These are phyloP conservation scores for Aspergillus vadensis DNA, from an alignment of 2,329 filamentous ascomycete genomes.

Conservation along the genomic window DNA sequence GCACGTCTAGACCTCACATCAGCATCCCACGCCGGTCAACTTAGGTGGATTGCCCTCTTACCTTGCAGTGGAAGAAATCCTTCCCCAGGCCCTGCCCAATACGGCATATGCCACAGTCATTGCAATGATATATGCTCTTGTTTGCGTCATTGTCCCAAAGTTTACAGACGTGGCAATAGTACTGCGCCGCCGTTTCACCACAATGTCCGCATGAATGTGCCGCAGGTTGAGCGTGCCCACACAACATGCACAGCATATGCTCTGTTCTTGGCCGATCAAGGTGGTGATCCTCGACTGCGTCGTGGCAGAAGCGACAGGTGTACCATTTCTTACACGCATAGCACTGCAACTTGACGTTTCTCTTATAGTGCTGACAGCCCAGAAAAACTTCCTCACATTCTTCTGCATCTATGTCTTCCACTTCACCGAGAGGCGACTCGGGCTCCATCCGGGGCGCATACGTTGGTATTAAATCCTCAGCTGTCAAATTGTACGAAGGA, in stretches of 20 bases:
- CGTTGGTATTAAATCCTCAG: slow-evolving; percentile 66
- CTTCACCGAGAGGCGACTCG: slow-evolving; percentile 28
- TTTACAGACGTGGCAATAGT: slow-evolving; percentile 94
- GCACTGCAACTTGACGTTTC: slow-evolving; percentile 96
- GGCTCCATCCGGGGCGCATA: slow-evolving; percentile 57
- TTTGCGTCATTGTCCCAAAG: slow-evolving; percentile 92
- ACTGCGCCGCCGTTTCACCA: slow-evolving; percentile 75
- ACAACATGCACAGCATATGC: slow-evolving; percentile 98
- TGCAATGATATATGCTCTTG: slow-evolving; percentile 94
- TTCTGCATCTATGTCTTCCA: slow-evolving; percentile 49
- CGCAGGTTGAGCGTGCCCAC: slow-evolving; percentile 79
- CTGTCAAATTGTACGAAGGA: slow-evolving; percentile 43
- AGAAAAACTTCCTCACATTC: slow-evolving; percentile 58
- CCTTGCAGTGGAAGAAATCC: slow-evolving; percentile 98
- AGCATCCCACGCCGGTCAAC: slow-evolving; percentile 14
- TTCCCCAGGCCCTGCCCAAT: slow-evolving; percentile 89
- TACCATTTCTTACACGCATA: slow-evolving; percentile 89
- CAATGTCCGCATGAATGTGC: slow-evolving; percentile 77
- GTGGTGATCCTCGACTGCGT: slow-evolving; percentile 75
- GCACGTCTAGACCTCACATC: slow-evolving; percentile 65
- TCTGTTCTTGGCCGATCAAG: slow-evolving; percentile 81
- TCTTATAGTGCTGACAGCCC: slow-evolving; percentile 89
- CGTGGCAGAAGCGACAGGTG: slow-evolving; percentile 91
- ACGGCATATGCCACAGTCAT: slow-evolving; percentile 93
- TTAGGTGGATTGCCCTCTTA: slow-evolving; percentile 43